Base-by-base conservation (phyloP, 768 basidiomycete genomes). In the Naematelia encephala region DNA sequence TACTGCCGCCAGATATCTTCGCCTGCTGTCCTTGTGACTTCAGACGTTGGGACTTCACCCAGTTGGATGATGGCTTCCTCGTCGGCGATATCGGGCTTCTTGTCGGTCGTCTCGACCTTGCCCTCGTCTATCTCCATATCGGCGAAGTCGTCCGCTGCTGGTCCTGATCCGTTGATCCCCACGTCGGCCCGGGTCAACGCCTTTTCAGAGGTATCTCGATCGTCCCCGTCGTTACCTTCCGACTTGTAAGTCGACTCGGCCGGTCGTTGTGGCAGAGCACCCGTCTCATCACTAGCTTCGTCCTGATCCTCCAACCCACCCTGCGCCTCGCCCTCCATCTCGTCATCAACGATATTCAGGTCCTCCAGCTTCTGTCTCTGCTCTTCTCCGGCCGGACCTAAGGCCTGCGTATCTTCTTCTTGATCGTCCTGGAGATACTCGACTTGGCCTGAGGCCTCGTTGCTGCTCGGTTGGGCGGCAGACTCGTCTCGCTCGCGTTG, bases 1-100 rank as follows among this genome's bases (percentile, higher is more conserved):
- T 99, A 99, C 14, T 86, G 80, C 12, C 88, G 85, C 96, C 96
- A 99, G n/a, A 94, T 82, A 54, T 84, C 83, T 64, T 87, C 86
- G 0, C 87, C 85, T 4, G 79, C 79, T 47, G 80, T 76, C 65
- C 85, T 86, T 14, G 80, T 75, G 2, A 81, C 78, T 61, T 86
- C 83, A 86, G 87, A 89, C 46, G 82, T 74, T 10, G 82, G 81
- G 44, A 89, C 78, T 0, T 61, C 56, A 83, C 80, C 26, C 80
- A 70, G 72, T 88, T 65, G 82, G 78, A 82, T 77, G 12, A 73
- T 69, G 13, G 69, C 68, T 25, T 54, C 59, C 23, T 63, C 57
- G 19, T 42, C 51, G 46, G 12, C 29, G 25, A 30, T 29, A 2
- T 22, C 25, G 11, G 28, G 48, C 27, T 53, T 47, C 5, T 59